Evolutionary conservation across 345 rosid genomes (phyloP), one percentile per base, ranked within the genome.

Genomic region (Cardamine occulta): DNA sequence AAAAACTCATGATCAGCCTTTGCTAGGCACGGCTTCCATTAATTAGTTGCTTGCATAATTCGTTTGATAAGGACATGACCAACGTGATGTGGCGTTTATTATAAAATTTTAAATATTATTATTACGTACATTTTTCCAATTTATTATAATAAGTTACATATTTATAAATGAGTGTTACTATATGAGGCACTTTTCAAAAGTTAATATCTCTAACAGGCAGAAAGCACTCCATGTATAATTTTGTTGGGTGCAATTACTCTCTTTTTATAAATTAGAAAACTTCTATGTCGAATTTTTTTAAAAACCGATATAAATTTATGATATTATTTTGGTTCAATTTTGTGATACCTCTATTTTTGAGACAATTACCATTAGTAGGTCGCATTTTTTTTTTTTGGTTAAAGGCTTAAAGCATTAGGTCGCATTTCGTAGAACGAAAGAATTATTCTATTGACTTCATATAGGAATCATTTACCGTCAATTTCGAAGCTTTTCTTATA

Each of bases 41-140:
- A 23, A 35, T 49, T 24, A 14, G 75, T 51, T 61, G 68, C 42
- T 35, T 72, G 61, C 61, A 53, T 63, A 28, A 40, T 63, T 73
- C 70, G 35, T 63, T 42, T 52, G 70, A 73, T n/a, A 37, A 26
- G 29, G 68, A 72, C 76, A 18, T 48, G 26, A 24, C 37, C 28
- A 35, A 62, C 39, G 40, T 14, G 51, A 48, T 35, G 19, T 19
- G 19, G 60, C 49, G 12, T 3, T 39, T 39, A 39, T 39, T 40
- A 15, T 40, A 12, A 12, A 6, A 0, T 12, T 40, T 11, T 10
- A 37, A 40, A 40, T 12, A 34, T 34, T 12, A 11, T 11, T 40
- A 11, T 12, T 40, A 34, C 10, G 1, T 40, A 10, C 45, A 40
- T 10, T 7, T 47, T 7, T 47, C 7, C 52, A 17, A 47, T 51